phyloP scores from a whole-genome alignment of 129 eudicot species.

The Kitagawia praeruptora region DNA sequence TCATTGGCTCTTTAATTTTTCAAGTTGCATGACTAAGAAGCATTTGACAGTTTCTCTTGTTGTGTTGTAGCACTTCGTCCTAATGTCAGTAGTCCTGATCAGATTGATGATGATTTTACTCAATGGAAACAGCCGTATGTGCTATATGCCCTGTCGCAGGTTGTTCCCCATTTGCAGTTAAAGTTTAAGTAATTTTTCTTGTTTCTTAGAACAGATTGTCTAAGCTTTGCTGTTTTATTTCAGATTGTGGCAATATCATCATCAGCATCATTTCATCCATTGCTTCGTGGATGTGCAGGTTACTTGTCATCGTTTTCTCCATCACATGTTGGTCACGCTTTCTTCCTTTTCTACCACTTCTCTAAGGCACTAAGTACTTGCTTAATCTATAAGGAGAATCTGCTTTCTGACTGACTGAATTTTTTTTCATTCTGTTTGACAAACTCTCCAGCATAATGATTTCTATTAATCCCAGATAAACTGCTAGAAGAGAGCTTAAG shows the following conservation, averaged over 20 bases:
- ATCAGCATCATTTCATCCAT: conserved; percentile 60
- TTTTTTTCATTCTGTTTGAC: background rate
- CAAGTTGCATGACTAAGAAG: background rate
- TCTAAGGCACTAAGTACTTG: background rate
- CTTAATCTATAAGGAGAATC: background rate
- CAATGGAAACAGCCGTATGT: conserved; percentile 91
- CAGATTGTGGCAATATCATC: conserved; percentile 88
- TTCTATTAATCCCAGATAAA: background rate
- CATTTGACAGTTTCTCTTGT: conserved; percentile 13
- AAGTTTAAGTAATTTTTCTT: conserved; percentile 12
- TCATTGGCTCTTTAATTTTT: background rate
- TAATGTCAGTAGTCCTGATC: conserved; percentile 48
- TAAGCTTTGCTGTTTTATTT: conserved; percentile 18
- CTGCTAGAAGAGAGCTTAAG: background rate
- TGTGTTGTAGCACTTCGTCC: conserved; percentile 80
- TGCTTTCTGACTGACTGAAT: background rate
- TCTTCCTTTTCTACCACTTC: background rate
- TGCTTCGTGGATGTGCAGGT: conserved; percentile 95
- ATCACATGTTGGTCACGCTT: conserved; percentile 64
- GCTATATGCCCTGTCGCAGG: conserved; percentile 89
- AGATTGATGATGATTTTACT: conserved; percentile 66
- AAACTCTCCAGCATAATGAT: background rate
- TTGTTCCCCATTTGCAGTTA: conserved; percentile 11
- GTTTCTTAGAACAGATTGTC: background rate
- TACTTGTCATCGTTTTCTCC: conserved; percentile 88